phyloP scores from a whole-genome alignment of 2,329 filamentous ascomycete species.

The Byssochlamys sp. region DNA sequence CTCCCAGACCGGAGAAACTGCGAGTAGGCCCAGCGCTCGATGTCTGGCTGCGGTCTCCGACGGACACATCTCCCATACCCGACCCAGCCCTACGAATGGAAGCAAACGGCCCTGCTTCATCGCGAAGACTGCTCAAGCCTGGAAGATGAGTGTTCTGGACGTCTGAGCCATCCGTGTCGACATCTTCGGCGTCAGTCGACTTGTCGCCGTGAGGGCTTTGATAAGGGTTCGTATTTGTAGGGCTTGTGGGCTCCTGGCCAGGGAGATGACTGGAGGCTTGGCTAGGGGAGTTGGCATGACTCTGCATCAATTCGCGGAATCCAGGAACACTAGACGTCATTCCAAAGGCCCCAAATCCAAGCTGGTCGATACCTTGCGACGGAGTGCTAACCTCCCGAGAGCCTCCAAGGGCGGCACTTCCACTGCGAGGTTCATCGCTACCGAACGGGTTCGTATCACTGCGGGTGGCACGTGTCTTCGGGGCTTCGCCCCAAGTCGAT shows the following conservation, averaged over 20 bases:
- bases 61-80: constrained; percentile 44
- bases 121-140: constrained; percentile 44
- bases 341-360: constrained; percentile 51
- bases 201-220: constrained; percentile 76
- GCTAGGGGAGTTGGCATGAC: constrained; percentile 49
- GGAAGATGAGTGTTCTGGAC: constrained; percentile 43
- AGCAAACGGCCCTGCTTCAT: constrained; percentile 47
- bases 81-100: constrained; percentile 45
- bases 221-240: constrained; percentile 91
- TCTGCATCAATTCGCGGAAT: constrained; percentile 48
- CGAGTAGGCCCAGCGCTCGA: constrained; percentile 72
- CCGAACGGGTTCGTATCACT: constrained; percentile 41
- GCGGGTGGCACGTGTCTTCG: constrained; percentile 39
- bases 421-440: constrained; percentile 41
- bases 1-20: constrained; percentile 54
- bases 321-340: constrained; percentile 50
- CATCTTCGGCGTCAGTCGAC: constrained; percentile 49
- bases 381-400: constrained; percentile 59
- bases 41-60: constrained; percentile 83
- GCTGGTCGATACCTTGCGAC: constrained; percentile 42
- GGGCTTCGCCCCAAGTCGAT: constrained; percentile 43
- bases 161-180: constrained; percentile 48
- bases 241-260: constrained; percentile 65
- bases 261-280: constrained; percentile 43
- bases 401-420: constrained; percentile 62